Evolutionary conservation across 768 basidiomycete genomes (phyloP).

Genomic region (Boletus subparvulus): DNA sequence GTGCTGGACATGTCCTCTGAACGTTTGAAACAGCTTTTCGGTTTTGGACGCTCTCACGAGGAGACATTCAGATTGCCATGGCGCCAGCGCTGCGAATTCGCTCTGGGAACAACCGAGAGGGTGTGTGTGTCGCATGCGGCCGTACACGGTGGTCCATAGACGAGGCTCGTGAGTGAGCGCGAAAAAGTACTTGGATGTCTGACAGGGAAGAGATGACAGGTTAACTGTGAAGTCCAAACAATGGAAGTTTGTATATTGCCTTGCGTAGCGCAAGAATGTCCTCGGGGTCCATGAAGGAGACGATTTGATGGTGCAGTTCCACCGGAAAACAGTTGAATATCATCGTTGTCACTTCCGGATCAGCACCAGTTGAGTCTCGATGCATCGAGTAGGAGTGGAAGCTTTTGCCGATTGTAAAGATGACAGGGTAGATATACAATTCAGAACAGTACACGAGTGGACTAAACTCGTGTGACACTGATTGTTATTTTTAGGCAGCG

Average conservation of each 20-base stretch:
- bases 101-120: slow-evolving; percentile 1
- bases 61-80: neutral
- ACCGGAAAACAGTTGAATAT: neutral
- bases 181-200: slow-evolving; percentile 12
- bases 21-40: neutral
- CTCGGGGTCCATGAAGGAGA: slow-evolving; percentile 3
- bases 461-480: too few relatives aligned
- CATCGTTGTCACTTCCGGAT: neutral
- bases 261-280: slow-evolving; percentile 8
- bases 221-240: neutral
- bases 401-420: too few relatives aligned
- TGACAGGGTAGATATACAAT: too few relatives aligned
- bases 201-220: neutral
- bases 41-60: slow-evolving; percentile 10
- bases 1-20: neutral
- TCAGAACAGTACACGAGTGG: too few relatives aligned
- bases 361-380: neutral
- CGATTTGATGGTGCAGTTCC: slow-evolving; percentile 7
- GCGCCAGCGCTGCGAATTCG: slow-evolving; percentile 1
- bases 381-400: neutral
- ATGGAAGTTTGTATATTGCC: neutral
- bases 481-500: too few relatives aligned
- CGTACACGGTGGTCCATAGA: slow-evolving; percentile 2
- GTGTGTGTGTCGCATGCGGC: slow-evolving; percentile 2
- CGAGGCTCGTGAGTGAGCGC: neutral